phyloP scores from a whole-genome alignment of 768 basidiomycete genomes.

The Leccinum obscurum region DNA sequence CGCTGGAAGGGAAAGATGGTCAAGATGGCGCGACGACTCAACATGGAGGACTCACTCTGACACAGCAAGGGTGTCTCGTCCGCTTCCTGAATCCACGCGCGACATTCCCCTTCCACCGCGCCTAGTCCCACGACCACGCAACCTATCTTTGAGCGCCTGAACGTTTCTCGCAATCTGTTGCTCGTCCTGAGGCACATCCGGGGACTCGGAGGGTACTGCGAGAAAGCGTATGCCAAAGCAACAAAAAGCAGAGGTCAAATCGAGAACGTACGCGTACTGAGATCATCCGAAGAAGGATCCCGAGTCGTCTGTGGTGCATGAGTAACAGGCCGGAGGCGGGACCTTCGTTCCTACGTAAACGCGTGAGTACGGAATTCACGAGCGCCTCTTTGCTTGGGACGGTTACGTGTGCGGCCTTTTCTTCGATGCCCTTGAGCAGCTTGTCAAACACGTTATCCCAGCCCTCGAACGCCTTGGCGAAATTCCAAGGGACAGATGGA shows the following conservation, averaged over 20 bases:
- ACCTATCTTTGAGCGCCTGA: constrained; percentile 80
- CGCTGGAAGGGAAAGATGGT: too few relatives aligned
- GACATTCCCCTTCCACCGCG: constrained; percentile 50
- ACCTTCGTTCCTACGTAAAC: constrained; percentile 63
- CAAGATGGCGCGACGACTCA: neutral
- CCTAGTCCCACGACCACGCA: constrained; percentile 73
- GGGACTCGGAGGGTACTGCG: constrained; percentile 48
- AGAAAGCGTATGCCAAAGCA: neutral
- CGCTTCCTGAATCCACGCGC: constrained; percentile 52
- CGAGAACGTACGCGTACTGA: constrained; percentile 49
- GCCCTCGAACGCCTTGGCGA: constrained; percentile 65
- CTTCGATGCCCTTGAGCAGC: constrained; percentile 70
- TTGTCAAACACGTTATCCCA: constrained; percentile 86
- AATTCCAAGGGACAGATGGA: constrained; percentile 57
- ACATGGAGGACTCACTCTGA: constrained; percentile 61
- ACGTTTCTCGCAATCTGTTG: constrained; percentile 93
- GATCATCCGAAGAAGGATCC: constrained; percentile 56
- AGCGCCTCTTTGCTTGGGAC: neutral
- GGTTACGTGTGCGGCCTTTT: constrained; percentile 66
- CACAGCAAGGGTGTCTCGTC: constrained; percentile 58
- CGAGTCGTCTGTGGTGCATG: constrained; percentile 38
- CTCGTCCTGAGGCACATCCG: constrained; percentile 65
- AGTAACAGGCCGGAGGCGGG: constrained; percentile 49
- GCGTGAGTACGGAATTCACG: constrained; percentile 1
- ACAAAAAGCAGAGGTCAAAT: neutral